Conservation (phyloP, 371 early-diverging fungal species). For the Mucor velutinosus region DNA sequence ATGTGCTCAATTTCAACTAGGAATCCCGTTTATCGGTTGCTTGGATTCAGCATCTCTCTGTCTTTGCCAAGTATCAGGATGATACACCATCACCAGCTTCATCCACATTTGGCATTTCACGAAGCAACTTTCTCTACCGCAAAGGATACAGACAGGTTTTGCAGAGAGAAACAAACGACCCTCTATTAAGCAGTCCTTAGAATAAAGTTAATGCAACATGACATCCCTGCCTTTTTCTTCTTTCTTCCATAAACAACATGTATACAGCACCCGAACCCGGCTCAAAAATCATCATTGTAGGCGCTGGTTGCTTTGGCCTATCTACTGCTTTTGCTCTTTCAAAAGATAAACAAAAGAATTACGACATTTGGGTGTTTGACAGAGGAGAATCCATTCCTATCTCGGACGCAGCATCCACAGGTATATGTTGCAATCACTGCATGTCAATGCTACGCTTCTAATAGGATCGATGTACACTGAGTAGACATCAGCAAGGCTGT, state of each 20-base stretch:
- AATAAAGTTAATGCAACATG: not conserved
- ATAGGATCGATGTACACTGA: not conserved
- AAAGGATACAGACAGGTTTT: not conserved
- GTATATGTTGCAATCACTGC: constrained; percentile 5
- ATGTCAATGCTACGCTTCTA: not conserved
- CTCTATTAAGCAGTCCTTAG: not conserved
- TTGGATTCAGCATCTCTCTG: too few relatives aligned
- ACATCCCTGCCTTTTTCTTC: not conserved
- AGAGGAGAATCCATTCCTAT: constrained; percentile 36
- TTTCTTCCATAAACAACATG: not conserved
- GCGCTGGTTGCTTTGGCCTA: constrained; percentile 56
- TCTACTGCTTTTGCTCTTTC: constrained; percentile 48
- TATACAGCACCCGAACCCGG: constrained; percentile 5
- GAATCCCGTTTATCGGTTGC: too few relatives aligned
- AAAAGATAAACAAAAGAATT: constrained; percentile 11
- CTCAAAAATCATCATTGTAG: constrained; percentile 48
- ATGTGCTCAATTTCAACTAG: too few relatives aligned
- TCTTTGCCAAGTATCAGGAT: too few relatives aligned
- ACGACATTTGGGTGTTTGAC: constrained; percentile 48
- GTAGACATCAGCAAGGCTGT: constrained; percentile 55
- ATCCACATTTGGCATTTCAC: too few relatives aligned
- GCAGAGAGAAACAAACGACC: not conserved
- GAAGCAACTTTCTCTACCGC: not conserved
- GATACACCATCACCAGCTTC: not conserved
- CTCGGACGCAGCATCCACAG: constrained; percentile 49